Conservation (phyloP, 805 yeast species). For the Metschnikowia dekortorum region DNA sequence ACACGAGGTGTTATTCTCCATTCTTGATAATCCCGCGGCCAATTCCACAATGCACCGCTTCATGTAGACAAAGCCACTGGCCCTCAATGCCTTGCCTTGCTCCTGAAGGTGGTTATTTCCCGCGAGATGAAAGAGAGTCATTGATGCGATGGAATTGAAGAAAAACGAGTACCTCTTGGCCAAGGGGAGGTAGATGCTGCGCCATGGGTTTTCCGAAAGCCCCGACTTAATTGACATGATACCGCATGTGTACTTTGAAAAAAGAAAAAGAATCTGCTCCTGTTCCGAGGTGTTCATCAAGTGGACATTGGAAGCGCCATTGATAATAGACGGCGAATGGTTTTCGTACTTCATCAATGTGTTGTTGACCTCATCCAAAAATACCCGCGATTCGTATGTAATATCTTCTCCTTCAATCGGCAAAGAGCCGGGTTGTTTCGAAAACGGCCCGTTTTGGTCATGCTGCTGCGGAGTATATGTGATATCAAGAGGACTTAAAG, state of each 20-base stretch:
- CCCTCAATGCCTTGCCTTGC: slow-evolving; percentile 40
- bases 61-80: slow-evolving; percentile 55
- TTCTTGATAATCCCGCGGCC: slow-evolving; percentile 48
- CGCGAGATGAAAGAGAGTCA: slow-evolving; percentile 58
- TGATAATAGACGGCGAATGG: slow-evolving; percentile 10
- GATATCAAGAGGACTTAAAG: slow-evolving; percentile 26
- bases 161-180: slow-evolving; percentile 53
- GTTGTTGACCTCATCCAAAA: slow-evolving; percentile 1
- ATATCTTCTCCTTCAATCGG: background rate
- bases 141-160: slow-evolving; percentile 59
- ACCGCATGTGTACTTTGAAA: slow-evolving; percentile 34
- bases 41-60: slow-evolving; percentile 54
- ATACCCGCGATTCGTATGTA: background rate
- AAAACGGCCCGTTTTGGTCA: background rate
- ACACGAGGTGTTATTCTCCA: slow-evolving; percentile 18
- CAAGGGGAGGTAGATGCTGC: slow-evolving; percentile 51
- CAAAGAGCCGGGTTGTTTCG: background rate
- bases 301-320: slow-evolving; percentile 5
- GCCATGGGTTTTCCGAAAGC: slow-evolving; percentile 66
- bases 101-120: slow-evolving; percentile 36
- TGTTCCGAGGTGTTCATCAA: slow-evolving; percentile 27
- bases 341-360: slow-evolving; percentile 9
- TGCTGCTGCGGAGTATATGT: background rate
- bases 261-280: slow-evolving; percentile 33
- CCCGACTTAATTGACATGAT: slow-evolving; percentile 64